These are phyloP conservation scores for Mortierella polycephala DNA, from an alignment of 371 early-diverging fungal species.

Conservation along the genomic window DNA sequence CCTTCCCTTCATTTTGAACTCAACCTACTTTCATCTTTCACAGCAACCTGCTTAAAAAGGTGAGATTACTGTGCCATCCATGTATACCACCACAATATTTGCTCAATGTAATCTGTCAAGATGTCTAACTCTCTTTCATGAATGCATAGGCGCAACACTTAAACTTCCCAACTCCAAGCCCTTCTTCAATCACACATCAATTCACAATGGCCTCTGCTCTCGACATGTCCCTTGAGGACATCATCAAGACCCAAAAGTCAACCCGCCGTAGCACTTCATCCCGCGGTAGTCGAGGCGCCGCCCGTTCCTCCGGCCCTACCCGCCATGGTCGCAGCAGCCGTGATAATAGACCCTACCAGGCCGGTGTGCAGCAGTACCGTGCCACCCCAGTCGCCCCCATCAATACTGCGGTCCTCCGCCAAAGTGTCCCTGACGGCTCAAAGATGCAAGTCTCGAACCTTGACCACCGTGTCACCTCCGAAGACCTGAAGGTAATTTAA, in stretches of 20 bases:
- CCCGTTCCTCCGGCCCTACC: conserved; percentile 58
- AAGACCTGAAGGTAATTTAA: conserved; percentile 68
- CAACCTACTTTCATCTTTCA: too few species aligned
- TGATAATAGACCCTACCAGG: conserved; percentile 57
- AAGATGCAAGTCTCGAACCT: conserved; percentile 82
- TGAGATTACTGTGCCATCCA: too few species aligned
- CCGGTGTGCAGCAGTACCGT: conserved; percentile 59
- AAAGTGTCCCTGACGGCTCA: conserved; percentile 57
- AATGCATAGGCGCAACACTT: too few species aligned
- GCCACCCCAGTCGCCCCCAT: conserved; percentile 35
- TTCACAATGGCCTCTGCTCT: conserved; percentile 63
- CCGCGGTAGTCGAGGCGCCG: conserved; percentile 32
- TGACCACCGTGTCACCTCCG: conserved; percentile 74
- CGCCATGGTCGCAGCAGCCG: conserved; percentile 58
- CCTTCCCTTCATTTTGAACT: too few species aligned
- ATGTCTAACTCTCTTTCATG: too few species aligned
- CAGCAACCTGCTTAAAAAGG: too few species aligned
- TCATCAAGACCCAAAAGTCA: conserved; percentile 61
- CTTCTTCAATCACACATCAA: not conserved
- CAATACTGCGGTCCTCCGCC: conserved; percentile 50
- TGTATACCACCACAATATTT: too few species aligned
- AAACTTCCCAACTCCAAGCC: not conserved
- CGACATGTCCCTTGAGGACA: conserved; percentile 79
- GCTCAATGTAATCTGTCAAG: too few species aligned
- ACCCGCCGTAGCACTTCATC: conserved; percentile 48